A percentile compares a stretch with the other conserved stretches of the same genome.
phyloP scores from a whole-genome alignment of 108 stramenopile species.

The Conticribra guillardii region DNA sequence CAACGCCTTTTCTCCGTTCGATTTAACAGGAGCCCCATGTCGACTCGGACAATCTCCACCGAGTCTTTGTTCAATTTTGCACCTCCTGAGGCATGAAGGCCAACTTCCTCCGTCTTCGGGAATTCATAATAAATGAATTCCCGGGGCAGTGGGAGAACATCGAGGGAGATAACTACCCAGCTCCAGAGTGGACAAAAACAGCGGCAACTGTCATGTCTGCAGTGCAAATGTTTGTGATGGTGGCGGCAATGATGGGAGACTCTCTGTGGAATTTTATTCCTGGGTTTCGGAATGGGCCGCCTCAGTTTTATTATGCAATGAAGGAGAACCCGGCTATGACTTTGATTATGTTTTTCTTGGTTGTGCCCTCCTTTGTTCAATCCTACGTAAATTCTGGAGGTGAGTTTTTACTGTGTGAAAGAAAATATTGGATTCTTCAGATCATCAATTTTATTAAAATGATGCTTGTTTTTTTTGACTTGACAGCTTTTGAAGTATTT shows the following conservation, averaged over 20 bases:
- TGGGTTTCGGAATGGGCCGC: constrained; percentile 27
- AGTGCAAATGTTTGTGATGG: constrained; percentile 43
- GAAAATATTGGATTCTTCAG: no score
- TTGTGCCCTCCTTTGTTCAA: constrained; percentile 44
- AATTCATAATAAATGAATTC: constrained; percentile 42
- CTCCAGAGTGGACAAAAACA: constrained; percentile 40
- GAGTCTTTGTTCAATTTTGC: constrained; percentile 48
- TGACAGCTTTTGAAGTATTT: constrained; percentile 47
- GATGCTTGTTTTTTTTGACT: neutral
- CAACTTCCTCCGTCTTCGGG: constrained; percentile 48
- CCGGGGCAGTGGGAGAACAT: constrained; percentile 50
- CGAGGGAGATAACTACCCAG: constrained; percentile 42
- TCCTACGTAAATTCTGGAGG: constrained; percentile 41
- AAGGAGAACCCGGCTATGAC: constrained; percentile 46
- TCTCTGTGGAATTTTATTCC: constrained; percentile 45
- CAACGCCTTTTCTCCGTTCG: neutral
- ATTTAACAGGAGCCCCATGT: neutral
- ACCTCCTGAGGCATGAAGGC: constrained; percentile 56
- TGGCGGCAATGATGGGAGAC: constrained; percentile 39
- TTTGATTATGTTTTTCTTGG: constrained; percentile 42
- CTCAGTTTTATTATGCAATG: constrained; percentile 48
- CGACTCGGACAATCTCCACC: constrained; percentile 26
- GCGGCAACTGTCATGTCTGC: constrained; percentile 27
- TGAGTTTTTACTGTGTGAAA: constrained; percentile 5
- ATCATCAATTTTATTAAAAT: neutral